A percentile compares a stretch with the other conserved stretches of the same genome.
Evolutionary conservation across 192 early-diverging fungal genomes (phyloP).

Genomic region (Coemansia guatemalensis): DNA sequence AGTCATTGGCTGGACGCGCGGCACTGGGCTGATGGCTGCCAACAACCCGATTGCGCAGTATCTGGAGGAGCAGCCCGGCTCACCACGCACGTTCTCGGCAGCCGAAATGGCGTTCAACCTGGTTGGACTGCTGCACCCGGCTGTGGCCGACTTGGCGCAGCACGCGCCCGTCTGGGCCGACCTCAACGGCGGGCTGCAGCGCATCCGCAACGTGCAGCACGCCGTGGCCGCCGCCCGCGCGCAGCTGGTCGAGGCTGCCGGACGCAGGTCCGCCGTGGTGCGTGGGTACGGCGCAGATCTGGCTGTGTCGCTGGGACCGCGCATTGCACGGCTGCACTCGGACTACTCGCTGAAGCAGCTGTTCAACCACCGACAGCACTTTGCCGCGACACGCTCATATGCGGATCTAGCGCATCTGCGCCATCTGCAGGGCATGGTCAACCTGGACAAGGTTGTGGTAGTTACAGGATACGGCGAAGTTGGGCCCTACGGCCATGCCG

Average conservation of each 20-base stretch:
- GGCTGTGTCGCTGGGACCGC: constrained; percentile 8
- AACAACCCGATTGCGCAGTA: constrained; percentile 88
- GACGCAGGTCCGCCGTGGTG: constrained; percentile 8
- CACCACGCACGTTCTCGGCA: constrained; percentile 82
- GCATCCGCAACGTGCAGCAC: constrained; percentile 55
- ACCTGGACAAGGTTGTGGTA: constrained; percentile 90
- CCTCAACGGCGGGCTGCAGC: constrained; percentile 90
- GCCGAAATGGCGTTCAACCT: constrained; percentile 96
- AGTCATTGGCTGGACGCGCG: constrained; percentile 96
- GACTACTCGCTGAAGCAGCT: constrained; percentile 58
- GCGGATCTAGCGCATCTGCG: constrained; percentile 64
- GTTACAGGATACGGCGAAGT: constrained; percentile 93
- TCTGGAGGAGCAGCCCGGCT: constrained; percentile 71
- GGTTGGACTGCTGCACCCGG: constrained; percentile 81
- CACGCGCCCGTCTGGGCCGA: constrained; percentile 92
- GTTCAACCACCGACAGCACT: constrained; percentile 84
- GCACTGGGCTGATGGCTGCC: constrained; percentile 89
- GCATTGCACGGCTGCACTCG: constrained; percentile 8
- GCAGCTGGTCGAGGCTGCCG: not conserved
- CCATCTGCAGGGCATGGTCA: constrained; percentile 63
- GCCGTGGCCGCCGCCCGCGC: constrained; percentile 13
- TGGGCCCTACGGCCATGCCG: constrained; percentile 85
- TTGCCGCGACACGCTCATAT: constrained; percentile 65
- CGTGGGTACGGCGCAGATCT: constrained; percentile 21
- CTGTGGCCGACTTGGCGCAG: constrained; percentile 67